Evolutionary conservation across 2,329 filamentous ascomycete genomes (phyloP).

Genomic region (Salinomyces thailandicus): DNA sequence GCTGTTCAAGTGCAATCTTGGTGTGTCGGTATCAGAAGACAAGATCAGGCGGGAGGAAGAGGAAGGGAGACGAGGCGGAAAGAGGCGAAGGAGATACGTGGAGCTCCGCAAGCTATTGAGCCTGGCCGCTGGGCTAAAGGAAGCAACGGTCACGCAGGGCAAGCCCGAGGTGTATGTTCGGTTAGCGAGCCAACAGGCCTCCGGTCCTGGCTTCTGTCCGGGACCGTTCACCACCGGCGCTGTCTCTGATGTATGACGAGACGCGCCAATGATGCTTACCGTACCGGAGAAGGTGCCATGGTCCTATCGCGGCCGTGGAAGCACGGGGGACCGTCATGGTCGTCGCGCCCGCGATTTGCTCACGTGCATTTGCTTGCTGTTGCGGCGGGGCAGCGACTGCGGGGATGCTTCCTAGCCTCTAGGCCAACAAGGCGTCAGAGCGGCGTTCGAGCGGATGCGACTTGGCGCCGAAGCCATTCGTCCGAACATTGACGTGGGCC

Average conservation of each 20-base stretch:
- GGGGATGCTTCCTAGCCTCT: too few relatives aligned
- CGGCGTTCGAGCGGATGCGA: too few relatives aligned
- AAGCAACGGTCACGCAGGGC: constrained; percentile 4
- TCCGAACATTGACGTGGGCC: too few relatives aligned
- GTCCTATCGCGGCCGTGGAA: too few relatives aligned
- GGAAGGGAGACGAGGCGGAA: background rate
- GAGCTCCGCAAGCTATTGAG: constrained; percentile 8
- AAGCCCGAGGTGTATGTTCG: constrained; percentile 8
- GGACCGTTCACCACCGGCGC: background rate
- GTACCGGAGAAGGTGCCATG: too few relatives aligned
- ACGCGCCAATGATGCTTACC: too few relatives aligned
- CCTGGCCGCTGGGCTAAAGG: constrained; percentile 6
- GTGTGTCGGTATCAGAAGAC: background rate
- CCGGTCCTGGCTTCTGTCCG: background rate
- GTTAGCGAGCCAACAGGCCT: background rate
- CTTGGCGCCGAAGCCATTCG: too few relatives aligned
- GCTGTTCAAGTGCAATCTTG: background rate
- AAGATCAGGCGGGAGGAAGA: background rate
- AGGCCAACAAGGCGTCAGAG: too few relatives aligned
- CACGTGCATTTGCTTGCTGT: too few relatives aligned
- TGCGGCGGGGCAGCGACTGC: too few relatives aligned
- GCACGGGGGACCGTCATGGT: too few relatives aligned
- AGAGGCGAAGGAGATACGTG: background rate
- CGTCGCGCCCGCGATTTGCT: too few relatives aligned
- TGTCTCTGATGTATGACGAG: background rate